Base-by-base conservation (phyloP, 148 eudicot genomes). In the Silene conica region DNA sequence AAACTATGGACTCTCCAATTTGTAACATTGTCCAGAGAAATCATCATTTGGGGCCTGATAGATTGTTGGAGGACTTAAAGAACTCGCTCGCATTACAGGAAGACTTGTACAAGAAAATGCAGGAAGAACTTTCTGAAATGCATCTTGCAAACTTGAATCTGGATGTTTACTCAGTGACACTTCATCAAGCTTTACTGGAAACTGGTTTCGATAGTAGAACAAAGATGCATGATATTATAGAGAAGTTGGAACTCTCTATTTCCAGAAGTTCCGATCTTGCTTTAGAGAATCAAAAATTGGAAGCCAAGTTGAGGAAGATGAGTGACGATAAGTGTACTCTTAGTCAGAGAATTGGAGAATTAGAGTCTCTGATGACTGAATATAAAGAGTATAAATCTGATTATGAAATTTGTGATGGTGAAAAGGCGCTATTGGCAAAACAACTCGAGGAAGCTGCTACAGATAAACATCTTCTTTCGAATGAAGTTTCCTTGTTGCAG, bases 121-220 rank as follows among this genome's bases (percentile, higher is more conserved):
- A 88, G 77, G 85, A 85, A 83, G 97, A 96, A 79, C 88, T 90
- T 52, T 74, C 71, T 26, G 92, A 90, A 77, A 87, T 90, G 88
- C 83, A 81, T 79, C 79, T 86, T 60, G 85, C 67, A 63, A 87
- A 90, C 60, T 46, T 87, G 28, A 76, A 85, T 74, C 80, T 92
- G 79, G 96, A 89, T 73, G 83, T 96, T 57, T 90, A 86, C 84
- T 88, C 94, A 19, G 79, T 83, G 79, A 75, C 82, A 43, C 80
- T 96, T 38, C 85, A 83, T 58, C 88, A 90, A 71, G 86, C 87
- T 54, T 79, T 96, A 77, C 69, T 76, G 70, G 91, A 90, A 81
- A 87, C 89, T 52, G 74, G 70, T 74, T 72, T 68, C 77, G 79
- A 70, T 26, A 80, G 73, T 63, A 79, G 63, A 75, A 74, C 75